Base-by-base conservation (phyloP, 495 filamentous ascomycete species). In the Xylaria flabelliformis region DNA sequence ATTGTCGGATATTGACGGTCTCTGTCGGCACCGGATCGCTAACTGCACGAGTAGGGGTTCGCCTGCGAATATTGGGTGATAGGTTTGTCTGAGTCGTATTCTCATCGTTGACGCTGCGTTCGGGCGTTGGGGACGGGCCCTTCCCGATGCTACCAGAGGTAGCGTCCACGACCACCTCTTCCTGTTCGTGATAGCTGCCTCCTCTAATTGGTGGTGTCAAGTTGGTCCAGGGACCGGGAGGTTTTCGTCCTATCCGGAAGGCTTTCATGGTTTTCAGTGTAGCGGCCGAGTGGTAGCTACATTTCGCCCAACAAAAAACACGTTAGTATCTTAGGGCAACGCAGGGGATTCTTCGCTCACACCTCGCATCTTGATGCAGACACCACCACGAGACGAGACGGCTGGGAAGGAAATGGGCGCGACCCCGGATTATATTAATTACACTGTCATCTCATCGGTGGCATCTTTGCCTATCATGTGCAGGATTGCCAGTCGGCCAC, bases 141-240 rank as follows among this genome's bases (percentile, higher is more conserved):
- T 63, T n/a, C 19, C 34, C 34, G 2, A 61, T 26, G 5, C 26
- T 12, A 12, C 32, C 58, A 1, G 17, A 61, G 24, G 17, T 19
- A 9, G 58, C n/a, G 58, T 61, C 58, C 19, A 42, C 59, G 59
- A 8, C 34, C 44, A 32, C 36, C 59, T 63, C 36, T 42, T 75
- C 65, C 86, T 80, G 48, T 79, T 76, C 74, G 85, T 88, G 86
- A 82, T 92, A 97, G 74, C 86, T 86, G 58, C 94, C 94, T 59
- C 93, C 93, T 79, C 96, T 91, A 65, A 97, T 92, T 10, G 94
- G 94, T 36, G 94, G 93, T 21, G 91, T 81, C 77, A 93, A 93
- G 80, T 95, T 95, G 56, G 82, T 79, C 94, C 94, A 97, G 61
- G 80, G 82, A 17, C 91, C 92, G 74, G 92, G 84, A 56, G 94